Percentiles rank a stretch among this genome's conserved stretches.
Conservation (phyloP, 2,329 filamentous ascomycete species). For the Penicillium oxalicum region DNA sequence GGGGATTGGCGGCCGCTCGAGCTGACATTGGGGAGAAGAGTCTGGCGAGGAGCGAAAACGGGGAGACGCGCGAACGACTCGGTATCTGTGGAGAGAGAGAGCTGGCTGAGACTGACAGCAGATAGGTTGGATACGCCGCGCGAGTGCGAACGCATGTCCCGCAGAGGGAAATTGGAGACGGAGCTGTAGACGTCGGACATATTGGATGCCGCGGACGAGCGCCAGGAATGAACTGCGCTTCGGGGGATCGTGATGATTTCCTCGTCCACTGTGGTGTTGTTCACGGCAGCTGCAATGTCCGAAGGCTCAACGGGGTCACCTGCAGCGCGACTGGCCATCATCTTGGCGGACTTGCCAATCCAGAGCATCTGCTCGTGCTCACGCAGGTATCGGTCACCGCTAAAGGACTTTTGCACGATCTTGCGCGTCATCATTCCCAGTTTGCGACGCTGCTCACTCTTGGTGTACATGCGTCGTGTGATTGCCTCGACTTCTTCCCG, state of each 20-base stretch:
- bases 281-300: constrained; percentile 23
- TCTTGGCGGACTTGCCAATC: constrained; percentile 38
- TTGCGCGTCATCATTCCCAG: constrained; percentile 54
- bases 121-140: constrained; percentile 24
- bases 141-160: constrained; percentile 8
- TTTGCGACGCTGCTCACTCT: constrained; percentile 50
- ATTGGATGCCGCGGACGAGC: constrained; percentile 29
- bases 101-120: constrained; percentile 24
- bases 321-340: constrained; percentile 25
- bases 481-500: constrained; percentile 49
- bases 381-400: constrained; percentile 54
- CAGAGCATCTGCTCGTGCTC: constrained; percentile 59
- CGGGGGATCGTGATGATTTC: constrained; percentile 33
- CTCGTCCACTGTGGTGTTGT: constrained; percentile 27
- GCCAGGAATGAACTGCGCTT: constrained; percentile 31
- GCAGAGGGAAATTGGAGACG: constrained; percentile 17
- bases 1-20: constrained; percentile 8
- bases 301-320: constrained; percentile 20
- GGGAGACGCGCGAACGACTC: constrained; percentile 29
- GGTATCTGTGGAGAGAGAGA: constrained; percentile 27
- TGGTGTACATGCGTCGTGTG: constrained; percentile 56
- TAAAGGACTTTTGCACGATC: constrained; percentile 56
- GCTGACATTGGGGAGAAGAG: constrained; percentile 9
- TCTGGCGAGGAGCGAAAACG: constrained; percentile 29
- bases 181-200: constrained; percentile 28